Evolutionary conservation across 2,329 filamentous ascomycete species (phyloP).

Genomic region (Penicillium aurantiogriseum): DNA sequence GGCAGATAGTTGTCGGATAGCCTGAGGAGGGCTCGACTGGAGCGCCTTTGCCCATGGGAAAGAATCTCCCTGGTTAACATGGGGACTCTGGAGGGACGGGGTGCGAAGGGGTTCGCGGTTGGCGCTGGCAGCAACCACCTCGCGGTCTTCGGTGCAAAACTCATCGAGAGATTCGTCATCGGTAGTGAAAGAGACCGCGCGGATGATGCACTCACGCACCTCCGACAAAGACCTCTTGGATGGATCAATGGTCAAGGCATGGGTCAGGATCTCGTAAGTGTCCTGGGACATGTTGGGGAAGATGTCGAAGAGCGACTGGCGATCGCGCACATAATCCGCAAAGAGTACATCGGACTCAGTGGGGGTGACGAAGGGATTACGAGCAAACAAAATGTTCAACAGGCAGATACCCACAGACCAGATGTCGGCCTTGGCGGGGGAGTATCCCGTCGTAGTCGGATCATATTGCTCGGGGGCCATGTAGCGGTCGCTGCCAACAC

Average conservation of each 20-base stretch:
- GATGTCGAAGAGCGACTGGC: slow-evolving; percentile 94
- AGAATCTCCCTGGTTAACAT: slow-evolving; percentile 69
- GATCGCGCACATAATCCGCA: slow-evolving; percentile 87
- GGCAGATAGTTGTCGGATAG: slow-evolving; percentile 78
- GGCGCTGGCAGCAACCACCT: slow-evolving; percentile 72
- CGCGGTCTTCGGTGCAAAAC: slow-evolving; percentile 81
- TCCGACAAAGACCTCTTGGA: slow-evolving; percentile 78
- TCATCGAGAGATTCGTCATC: slow-evolving; percentile 89
- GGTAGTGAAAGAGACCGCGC: slow-evolving; percentile 87
- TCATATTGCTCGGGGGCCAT: slow-evolving; percentile 99
- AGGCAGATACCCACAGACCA: slow-evolving; percentile 98
- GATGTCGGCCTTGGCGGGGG: slow-evolving; percentile 87
- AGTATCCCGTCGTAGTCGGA: slow-evolving; percentile 81
- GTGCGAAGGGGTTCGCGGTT: slow-evolving; percentile 95
- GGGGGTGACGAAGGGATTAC: slow-evolving; percentile 91
- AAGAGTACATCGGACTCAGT: slow-evolving; percentile 90
- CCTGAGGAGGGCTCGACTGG: slow-evolving; percentile 68
- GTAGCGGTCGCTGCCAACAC: slow-evolving; percentile 95
- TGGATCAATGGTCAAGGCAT: slow-evolving; percentile 90
- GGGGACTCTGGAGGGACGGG: slow-evolving; percentile 86
- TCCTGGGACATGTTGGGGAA: slow-evolving; percentile 99
- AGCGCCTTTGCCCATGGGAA: slow-evolving; percentile 96
- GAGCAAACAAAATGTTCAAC: slow-evolving; percentile 92
- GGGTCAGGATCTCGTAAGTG: slow-evolving; percentile 87
- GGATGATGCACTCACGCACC: slow-evolving; percentile 73